Base-by-base conservation (phyloP, 2,329 filamentous ascomycete genomes). In the Fusarium dimerum region DNA sequence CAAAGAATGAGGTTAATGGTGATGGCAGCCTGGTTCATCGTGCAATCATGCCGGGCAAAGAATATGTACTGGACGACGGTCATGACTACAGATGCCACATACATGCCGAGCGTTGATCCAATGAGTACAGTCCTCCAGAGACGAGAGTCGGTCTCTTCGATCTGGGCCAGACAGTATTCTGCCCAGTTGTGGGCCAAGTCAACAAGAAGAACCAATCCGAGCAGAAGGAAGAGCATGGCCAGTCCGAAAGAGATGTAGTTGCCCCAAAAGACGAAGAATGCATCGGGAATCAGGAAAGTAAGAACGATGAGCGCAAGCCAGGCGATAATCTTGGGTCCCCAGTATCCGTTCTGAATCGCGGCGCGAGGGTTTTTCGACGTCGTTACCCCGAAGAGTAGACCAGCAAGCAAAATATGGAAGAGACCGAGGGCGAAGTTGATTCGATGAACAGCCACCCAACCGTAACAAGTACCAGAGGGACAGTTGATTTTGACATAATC, bases 111-210 rank as follows among this genome's bases (percentile, higher is more conserved):
- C 1, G 94, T 97, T 8, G 92, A 96, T 41, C 92, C 92, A 62
- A 99, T 92, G 47, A 99, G 82, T 51, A 97, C 77, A 29, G 84
- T 84, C 55, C 92, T 86, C 94, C 94, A 99, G 20, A 89, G 69
- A 40, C 82, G 82, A 6, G 92, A 96, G 68, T 97, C 92, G 43
- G 84, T 88, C 36, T 91, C 85, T 66, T 99, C 93, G 57, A 99
- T 97, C 77, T 96, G 91, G 60, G 88, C 86, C 50, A 97, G 83
- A 73, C 94, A 99, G 68, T 95, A 92, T 73, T 99, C 94, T 32
- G 94, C 94, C 92, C 94, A 99, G 43, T 88, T 92, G 70, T 99
- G 94, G 4, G 94, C 94, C 55, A 99, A 82, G 65, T 99, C 94
- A 47, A 99, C 93, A 17, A 99, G 79, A 15, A 99, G 83, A 48